Evolutionary conservation across 2,329 filamentous ascomycete species (phyloP), one percentile per base, ranked within the genome.

Genomic region (Dothideomycetes sp.): DNA sequence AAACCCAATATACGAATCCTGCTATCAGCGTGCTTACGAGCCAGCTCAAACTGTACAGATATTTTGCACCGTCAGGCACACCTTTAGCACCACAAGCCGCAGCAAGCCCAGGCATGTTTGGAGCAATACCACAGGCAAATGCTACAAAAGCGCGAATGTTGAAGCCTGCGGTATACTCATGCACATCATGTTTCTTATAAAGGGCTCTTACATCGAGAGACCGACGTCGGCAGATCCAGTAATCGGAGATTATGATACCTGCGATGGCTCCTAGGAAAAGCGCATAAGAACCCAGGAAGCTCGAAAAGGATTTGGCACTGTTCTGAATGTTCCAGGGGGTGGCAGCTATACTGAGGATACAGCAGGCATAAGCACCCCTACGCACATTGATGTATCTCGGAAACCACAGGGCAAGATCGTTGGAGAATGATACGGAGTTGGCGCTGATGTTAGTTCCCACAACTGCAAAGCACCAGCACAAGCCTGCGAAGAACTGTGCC

Each of bases 241-340:
- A 41, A 16, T 41, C 37, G n/a, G 29, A 13, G 28, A 41, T 18
- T 1, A 33, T 33, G 19, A 41, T 16, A 23, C 54, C 56, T 33
- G 52, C 54, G n/a, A 67, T 56, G 1, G 66, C 63, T 41, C 57
- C 60, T 38, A 68, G 54, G 50, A 66, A 65, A 32, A 64, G 56
- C n/a, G 54, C 58, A 45, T 66, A 67, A 3, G 57, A 59, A 5
- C 57, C 57, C 3, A 68, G 51, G 49, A 68, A 68, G 13, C 61
- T 64, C 3, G 66, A 49, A 46, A 69, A 63, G 6, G 53, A 54
- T 5, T 51, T 47, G 2, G 64, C 65, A 3, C 54, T 41, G 15
- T 55, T 54, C 38, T 67, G 55, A 9, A 69, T 58, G 31, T 64
- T 60, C 64, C 64, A 68, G 1, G 64, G 64, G n/a, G 63, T 57